Conservation (phyloP, 805 yeast species). For the Candida qinlingensis region DNA sequence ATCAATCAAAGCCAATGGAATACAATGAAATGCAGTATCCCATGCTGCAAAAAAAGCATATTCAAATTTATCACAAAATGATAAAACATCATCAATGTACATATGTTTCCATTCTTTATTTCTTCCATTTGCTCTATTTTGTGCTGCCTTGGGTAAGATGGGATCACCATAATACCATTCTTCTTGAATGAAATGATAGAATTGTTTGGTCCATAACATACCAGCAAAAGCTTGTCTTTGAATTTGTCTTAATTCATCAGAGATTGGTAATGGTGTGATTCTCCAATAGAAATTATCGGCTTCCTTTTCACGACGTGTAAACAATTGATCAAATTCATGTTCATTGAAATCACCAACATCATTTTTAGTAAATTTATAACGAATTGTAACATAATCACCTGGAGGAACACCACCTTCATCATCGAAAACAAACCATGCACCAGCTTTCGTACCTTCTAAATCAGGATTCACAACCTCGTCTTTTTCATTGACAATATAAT, state of each 20-base stretch:
- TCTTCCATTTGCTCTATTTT: slow-evolving; percentile 79
- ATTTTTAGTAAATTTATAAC: slow-evolving; percentile 60
- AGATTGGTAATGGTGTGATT: slow-evolving; percentile 77
- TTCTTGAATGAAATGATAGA: slow-evolving; percentile 77
- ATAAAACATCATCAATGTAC: slow-evolving; percentile 80
- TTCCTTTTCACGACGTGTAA: slow-evolving; percentile 71
- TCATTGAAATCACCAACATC: slow-evolving; percentile 53
- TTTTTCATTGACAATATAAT: slow-evolving; percentile 58
- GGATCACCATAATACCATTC: slow-evolving; percentile 91
- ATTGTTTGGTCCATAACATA: slow-evolving; percentile 88
- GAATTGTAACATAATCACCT: slow-evolving; percentile 79
- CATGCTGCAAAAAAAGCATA: slow-evolving; percentile 95
- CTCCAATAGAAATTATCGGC: slow-evolving; percentile 93
- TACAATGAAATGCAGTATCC: slow-evolving; percentile 95
- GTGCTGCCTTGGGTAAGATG: slow-evolving; percentile 70
- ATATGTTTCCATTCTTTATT: slow-evolving; percentile 86
- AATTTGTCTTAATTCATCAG: slow-evolving; percentile 71
- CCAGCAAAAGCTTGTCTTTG: slow-evolving; percentile 96
- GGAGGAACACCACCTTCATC: slow-evolving; percentile 75
- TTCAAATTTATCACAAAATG: slow-evolving; percentile 94
- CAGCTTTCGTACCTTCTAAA: slow-evolving; percentile 69
- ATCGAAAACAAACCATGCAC: slow-evolving; percentile 80
- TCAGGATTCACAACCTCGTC: slow-evolving; percentile 65
- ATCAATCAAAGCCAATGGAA: slow-evolving; percentile 90
- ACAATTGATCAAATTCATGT: slow-evolving; percentile 61